These are phyloP conservation scores for Rostrohypoxylon terebratum DNA, from an alignment of 495 filamentous ascomycete species.

Conservation along the genomic window DNA sequence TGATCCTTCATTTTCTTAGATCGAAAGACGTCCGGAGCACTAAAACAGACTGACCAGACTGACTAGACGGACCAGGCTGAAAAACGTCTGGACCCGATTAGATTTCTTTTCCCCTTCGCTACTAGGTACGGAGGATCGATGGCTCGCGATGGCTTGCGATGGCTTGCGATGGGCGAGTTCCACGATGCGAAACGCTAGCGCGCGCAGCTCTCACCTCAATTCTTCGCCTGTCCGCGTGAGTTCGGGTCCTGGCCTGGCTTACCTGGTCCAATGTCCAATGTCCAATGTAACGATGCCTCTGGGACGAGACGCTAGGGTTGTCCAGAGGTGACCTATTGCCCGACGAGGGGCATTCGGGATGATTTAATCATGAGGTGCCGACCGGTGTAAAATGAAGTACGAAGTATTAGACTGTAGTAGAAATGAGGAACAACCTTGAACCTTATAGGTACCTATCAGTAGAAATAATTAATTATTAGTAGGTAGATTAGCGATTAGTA, in stretches of 20 bases:
- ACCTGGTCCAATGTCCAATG: conserved; percentile 23
- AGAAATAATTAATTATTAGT: background rate
- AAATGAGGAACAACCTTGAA: conserved; percentile 2
- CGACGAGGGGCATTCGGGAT: conserved; percentile 16
- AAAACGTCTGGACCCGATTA: conserved; percentile 29
- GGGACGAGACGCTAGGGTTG: conserved; percentile 25
- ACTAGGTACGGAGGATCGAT: conserved; percentile 6
- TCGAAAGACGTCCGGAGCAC: conserved; percentile 19
- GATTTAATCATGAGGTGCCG: conserved; percentile 25
- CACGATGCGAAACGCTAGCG: conserved; percentile 44
- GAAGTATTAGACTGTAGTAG: too few relatives aligned
- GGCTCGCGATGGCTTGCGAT: too few relatives aligned
- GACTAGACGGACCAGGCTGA: too few relatives aligned
- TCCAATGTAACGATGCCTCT: conserved; percentile 23
- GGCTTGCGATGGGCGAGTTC: conserved; percentile 15
- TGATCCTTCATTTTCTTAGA: conserved; percentile 43
- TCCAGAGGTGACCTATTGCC: conserved; percentile 10
- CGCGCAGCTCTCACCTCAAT: conserved; percentile 30
- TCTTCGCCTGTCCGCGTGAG: conserved; percentile 24
- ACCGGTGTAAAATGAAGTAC: conserved; percentile 25
- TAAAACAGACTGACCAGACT: too few relatives aligned
- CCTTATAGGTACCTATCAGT: too few relatives aligned
- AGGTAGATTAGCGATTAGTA: background rate
- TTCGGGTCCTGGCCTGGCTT: conserved; percentile 25
- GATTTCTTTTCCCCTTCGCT: background rate